Percentiles rank a stretch among this genome's conserved stretches.
phyloP scores from a whole-genome alignment of 1,284 basidiomycete genomes.

The Mycena citricolor region DNA sequence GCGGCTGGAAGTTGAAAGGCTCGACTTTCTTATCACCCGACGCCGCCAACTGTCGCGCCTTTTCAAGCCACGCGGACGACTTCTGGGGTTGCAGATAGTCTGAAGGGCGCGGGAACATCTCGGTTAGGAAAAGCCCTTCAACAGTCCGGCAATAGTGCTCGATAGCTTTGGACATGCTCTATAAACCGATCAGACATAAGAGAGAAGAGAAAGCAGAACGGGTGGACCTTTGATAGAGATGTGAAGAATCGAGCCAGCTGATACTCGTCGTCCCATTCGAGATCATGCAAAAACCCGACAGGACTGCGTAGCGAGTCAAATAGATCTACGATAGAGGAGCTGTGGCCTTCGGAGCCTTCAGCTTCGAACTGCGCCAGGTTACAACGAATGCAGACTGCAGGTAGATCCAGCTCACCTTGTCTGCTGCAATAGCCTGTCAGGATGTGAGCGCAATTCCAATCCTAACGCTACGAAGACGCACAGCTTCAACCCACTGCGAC shows the following conservation, averaged over 20 bases:
- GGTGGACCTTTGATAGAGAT: conserved; percentile 72
- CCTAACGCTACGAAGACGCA: conserved; percentile 38
- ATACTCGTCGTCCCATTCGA: conserved; percentile 91
- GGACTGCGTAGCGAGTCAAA: conserved; percentile 94
- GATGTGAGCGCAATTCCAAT: conserved; percentile 9
- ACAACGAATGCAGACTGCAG: neutral
- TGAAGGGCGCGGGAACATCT: conserved; percentile 87
- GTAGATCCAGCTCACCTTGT: conserved; percentile 61
- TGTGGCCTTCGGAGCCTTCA: conserved; percentile 82
- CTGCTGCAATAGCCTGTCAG: conserved; percentile 76
- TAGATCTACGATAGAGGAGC: conserved; percentile 94
- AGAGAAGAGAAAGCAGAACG: neutral
- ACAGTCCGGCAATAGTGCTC: conserved; percentile 90
- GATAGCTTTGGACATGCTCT: conserved; percentile 91
- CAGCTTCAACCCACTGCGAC: conserved; percentile 90
- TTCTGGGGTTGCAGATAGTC: conserved; percentile 79
- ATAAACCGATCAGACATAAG: conserved; percentile 6
- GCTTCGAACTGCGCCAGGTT: conserved; percentile 71
- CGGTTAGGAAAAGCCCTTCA: conserved; percentile 87
- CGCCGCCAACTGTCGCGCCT: conserved; percentile 78
- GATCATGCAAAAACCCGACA: conserved; percentile 82
- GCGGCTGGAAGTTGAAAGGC: conserved; percentile 90
- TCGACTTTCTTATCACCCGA: conserved; percentile 88
- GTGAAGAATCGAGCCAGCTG: conserved; percentile 92
- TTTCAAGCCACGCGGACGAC: conserved; percentile 93